Evolutionary conservation across 768 basidiomycete species (phyloP).

Genomic region (Panaeolus cyanescens): DNA sequence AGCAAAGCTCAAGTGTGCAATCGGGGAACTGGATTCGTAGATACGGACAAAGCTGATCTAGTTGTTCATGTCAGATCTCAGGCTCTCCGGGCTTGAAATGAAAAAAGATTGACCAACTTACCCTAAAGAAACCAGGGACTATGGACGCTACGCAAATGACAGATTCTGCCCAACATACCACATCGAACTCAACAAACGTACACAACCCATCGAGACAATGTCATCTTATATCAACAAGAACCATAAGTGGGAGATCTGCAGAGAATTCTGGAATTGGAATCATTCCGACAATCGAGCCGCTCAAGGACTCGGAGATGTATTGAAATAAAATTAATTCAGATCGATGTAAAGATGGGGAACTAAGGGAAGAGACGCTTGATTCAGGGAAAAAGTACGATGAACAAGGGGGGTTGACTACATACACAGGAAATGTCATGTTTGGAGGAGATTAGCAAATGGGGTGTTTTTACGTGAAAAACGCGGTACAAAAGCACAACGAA

Average conservation of each 20-base stretch:
- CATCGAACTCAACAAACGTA: not conserved
- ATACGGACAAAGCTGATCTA: not conserved
- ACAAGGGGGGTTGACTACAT: not conserved
- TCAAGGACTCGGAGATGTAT: not conserved
- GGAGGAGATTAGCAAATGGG: not conserved
- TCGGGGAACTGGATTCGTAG: not conserved
- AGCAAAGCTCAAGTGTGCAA: too few species aligned
- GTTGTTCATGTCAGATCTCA: not conserved
- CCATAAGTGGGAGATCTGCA: not conserved
- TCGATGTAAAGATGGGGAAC: not conserved
- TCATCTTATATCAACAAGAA: not conserved
- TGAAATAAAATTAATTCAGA: not conserved
- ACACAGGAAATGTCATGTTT: not conserved
- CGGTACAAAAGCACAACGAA: constrained; percentile 4
- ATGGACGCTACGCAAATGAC: not conserved
- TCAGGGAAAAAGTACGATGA: not conserved
- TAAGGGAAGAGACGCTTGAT: not conserved
- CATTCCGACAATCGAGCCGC: not conserved
- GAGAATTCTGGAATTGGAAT: not conserved
- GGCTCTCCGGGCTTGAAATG: not conserved
- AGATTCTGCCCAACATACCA: not conserved
- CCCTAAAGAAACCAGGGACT: not conserved
- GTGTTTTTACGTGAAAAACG: not conserved
- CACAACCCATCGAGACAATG: not conserved
- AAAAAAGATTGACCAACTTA: not conserved